phyloP scores from a whole-genome alignment of 164 flowering plant genomes.

The Magnolia officinalis region DNA sequence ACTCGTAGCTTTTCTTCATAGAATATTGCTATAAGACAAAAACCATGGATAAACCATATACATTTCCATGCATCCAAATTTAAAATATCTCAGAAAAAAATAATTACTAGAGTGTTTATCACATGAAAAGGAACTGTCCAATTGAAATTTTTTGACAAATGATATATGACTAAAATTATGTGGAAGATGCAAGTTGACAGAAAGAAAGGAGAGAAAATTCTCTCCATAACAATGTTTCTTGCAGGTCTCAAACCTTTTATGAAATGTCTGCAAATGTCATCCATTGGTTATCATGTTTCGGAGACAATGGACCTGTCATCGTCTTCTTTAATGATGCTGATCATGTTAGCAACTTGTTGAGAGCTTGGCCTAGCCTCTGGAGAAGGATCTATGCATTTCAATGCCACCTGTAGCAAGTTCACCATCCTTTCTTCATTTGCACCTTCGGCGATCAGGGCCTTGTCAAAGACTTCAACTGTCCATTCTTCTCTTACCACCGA shows the following conservation, averaged over 20 bases:
- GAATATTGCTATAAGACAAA: not conserved
- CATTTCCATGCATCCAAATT: not conserved
- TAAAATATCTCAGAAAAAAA: not conserved
- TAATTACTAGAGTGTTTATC: not conserved
- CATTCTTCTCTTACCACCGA: slow-evolving; percentile 64
- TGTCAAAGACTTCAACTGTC: slow-evolving; percentile 69
- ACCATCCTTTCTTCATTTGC: slow-evolving; percentile 67
- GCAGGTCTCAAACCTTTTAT: not conserved
- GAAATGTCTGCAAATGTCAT: not conserved
- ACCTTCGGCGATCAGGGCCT: slow-evolving; percentile 36
- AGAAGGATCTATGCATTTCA: slow-evolving; percentile 49
- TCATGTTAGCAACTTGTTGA: slow-evolving; percentile 41
- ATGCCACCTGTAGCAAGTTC: slow-evolving; percentile 54
- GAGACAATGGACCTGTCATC: slow-evolving; percentile 50
- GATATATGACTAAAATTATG: not conserved
- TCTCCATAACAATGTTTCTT: not conserved
- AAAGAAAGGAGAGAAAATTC: not conserved
- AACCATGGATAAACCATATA: not conserved
- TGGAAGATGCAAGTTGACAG: not conserved
- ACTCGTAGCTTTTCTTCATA: not conserved
- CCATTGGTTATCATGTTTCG: slow-evolving; percentile 1
- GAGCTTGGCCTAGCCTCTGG: slow-evolving; percentile 51
- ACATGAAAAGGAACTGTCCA: not conserved
- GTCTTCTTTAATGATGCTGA: slow-evolving; percentile 45
- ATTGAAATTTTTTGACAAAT: not conserved